phyloP scores from a whole-genome alignment of 2,329 filamentous ascomycete species.

The Pyrenochaeta sp. region DNA sequence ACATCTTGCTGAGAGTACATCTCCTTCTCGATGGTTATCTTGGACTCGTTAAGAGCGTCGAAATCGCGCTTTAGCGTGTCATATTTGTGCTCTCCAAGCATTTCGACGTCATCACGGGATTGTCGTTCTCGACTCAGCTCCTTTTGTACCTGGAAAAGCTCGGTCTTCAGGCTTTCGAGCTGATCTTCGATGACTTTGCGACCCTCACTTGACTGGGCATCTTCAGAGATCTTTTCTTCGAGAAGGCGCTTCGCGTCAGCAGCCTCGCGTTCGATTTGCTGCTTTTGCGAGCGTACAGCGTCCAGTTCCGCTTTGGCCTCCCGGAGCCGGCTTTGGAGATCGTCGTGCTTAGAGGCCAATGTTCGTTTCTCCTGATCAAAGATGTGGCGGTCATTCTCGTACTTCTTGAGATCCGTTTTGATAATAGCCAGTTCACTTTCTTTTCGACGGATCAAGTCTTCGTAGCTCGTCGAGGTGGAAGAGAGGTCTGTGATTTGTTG shows the following conservation, averaged over 20 bases:
- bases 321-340: conserved; percentile 75
- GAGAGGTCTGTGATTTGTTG: conserved; percentile 87
- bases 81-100: conserved; percentile 89
- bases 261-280: conserved; percentile 85
- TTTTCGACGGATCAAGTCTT: conserved; percentile 90
- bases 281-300: conserved; percentile 82
- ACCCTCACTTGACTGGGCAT: conserved; percentile 81
- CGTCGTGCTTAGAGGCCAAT: conserved; percentile 79
- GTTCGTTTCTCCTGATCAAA: conserved; percentile 80
- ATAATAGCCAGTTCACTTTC: conserved; percentile 90
- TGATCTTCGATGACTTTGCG: conserved; percentile 85
- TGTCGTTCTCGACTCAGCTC: conserved; percentile 91
- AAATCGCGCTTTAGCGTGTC: conserved; percentile 83
- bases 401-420: conserved; percentile 82
- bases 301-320: conserved; percentile 89
- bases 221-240: conserved; percentile 87
- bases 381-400: conserved; percentile 78
- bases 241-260: conserved; percentile 86
- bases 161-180: conserved; percentile 83
- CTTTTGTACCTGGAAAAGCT: conserved; percentile 84
- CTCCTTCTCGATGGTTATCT: conserved; percentile 97
- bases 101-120: conserved; percentile 90
- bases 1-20: conserved; percentile 95
- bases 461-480: conserved; percentile 90
- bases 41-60: conserved; percentile 86